Base-by-base conservation (phyloP, 2,329 filamentous ascomycete genomes). In the Mollisia scopiformis region DNA sequence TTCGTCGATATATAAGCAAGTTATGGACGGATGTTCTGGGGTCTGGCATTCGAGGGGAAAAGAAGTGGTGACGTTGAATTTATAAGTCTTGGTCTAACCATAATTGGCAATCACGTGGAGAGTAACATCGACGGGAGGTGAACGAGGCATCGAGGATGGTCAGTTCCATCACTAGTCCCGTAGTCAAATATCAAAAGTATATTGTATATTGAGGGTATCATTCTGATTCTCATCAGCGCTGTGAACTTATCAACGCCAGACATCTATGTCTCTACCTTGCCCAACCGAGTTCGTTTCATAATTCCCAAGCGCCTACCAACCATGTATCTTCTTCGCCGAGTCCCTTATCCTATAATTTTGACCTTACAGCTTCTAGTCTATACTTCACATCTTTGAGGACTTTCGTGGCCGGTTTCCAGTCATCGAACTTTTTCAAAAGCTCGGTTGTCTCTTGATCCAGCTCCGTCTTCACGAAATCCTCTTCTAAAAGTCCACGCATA, bases 351-450 rank as follows among this genome's bases (percentile, higher is more conserved):
- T 60, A 74, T 65, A 97, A 78, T 77, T 93, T 96, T 51, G 92
- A 97, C 71, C 92, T 85, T 47, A 99, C 91, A 2, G 90, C 94
- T 77, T 98, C 95, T 21, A 99, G 80, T 63, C 95, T 84, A 76
- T 96, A 98, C 76, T 96, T 96, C 50, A 99, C 93, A 76, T 99
- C 95, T 77, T 95, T 97, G 60, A 99, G 78, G 46, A 91, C 91
- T 78, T 98, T 99, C 7, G 88, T 96, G 0, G 82, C 83, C 0
- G 95, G 95, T 72, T 90, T 93, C 95, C 95, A 99, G 56, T 91
- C 87, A 73, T 98, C 93, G 75, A 98, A 99, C 75, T 96, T 88
- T 62, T 81, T 82, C n/a, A 99, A 79, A 54, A 99, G 76, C 71
- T 92, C 85, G 62, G 85, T 84, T 6, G 92, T 92, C 77, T 99